A percentile compares a stretch with the other conserved stretches of the same genome.
Evolutionary conservation across 139 green algal species (phyloP).

Genomic region (Tetraselmis striata): DNA sequence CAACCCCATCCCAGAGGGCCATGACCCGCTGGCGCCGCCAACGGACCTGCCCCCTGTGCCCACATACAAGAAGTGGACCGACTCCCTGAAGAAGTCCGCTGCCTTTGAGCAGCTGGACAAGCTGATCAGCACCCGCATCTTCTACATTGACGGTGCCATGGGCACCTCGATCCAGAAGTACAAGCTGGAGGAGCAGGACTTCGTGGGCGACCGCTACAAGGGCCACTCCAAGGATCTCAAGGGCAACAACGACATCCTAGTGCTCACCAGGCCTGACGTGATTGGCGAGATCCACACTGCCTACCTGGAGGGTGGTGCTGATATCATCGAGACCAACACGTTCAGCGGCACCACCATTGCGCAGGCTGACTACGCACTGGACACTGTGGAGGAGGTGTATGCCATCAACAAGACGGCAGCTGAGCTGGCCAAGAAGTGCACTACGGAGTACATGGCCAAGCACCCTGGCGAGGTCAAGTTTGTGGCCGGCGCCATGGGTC

Average conservation of each 20-base stretch:
- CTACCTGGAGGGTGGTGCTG: conserved; percentile 84
- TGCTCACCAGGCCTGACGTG: conserved; percentile 89
- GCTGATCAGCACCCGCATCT: conserved; percentile 83
- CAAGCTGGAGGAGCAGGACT: conserved; percentile 88
- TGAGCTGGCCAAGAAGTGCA: conserved; percentile 73
- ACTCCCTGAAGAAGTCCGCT: conserved; percentile 20
- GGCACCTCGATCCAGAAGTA: conserved; percentile 80
- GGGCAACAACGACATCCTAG: conserved; percentile 97
- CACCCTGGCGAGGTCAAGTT: conserved; percentile 79
- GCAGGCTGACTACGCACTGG: conserved; percentile 90
- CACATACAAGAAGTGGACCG: conserved; percentile 31
- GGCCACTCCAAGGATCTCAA: conserved; percentile 85
- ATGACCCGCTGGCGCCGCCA: conserved; percentile 36
- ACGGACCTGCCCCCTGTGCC: conserved; percentile 42
- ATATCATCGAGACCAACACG: conserved; percentile 99
- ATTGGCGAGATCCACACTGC: conserved; percentile 87
- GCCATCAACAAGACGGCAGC: conserved; percentile 87
- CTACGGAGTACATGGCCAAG: conserved; percentile 59
- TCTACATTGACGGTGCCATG: conserved; percentile 96
- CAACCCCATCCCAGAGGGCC: conserved; percentile 42
- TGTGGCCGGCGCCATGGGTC: conserved; percentile 89
- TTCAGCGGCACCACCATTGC: conserved; percentile 93
- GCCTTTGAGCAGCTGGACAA: conserved; percentile 66
- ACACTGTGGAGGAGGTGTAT: conserved; percentile 77
- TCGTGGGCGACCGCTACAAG: conserved; percentile 59